Evolutionary conservation across 2,329 filamentous ascomycete genomes (phyloP).

Genomic region (Ceratocystis variospora): DNA sequence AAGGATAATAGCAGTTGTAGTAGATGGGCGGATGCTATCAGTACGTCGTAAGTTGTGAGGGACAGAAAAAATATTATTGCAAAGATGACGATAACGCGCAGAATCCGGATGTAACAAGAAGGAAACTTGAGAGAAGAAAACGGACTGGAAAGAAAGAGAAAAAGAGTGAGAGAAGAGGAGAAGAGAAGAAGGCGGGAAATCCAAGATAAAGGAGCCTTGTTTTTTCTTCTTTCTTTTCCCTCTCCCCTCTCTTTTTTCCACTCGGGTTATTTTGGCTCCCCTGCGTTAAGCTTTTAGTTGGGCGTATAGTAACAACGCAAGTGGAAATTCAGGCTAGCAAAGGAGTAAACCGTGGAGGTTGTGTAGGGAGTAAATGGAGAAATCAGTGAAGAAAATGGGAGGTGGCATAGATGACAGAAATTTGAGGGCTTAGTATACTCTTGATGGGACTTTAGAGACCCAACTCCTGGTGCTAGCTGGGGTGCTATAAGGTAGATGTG

Average conservation of each 20-base stretch:
- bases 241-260: neutral
- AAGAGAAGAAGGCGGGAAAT: slow-evolving; percentile 12
- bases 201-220: slow-evolving; percentile 6
- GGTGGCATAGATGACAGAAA: too few relatives aligned
- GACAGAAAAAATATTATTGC: neutral
- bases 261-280: slow-evolving; percentile 5
- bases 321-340: slow-evolving; percentile 6
- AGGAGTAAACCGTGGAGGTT: neutral
- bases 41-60: neutral
- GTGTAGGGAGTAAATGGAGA: neutral
- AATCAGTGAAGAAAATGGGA: neutral
- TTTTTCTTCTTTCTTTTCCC: neutral
- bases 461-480: too few relatives aligned
- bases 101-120: neutral
- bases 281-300: slow-evolving; percentile 6
- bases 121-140: neutral
- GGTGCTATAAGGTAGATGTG: too few relatives aligned
- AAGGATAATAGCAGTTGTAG: neutral
- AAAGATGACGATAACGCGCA: neutral
- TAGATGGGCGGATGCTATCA: neutral
- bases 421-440: too few relatives aligned
- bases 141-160: neutral
- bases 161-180: slow-evolving; percentile 15
- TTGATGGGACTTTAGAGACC: too few relatives aligned
- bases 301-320: slow-evolving; percentile 7